Percentiles rank a stretch among this genome's conserved stretches.
Evolutionary conservation across 768 basidiomycete genomes (phyloP).

Genomic region (Kwoniella mangroviensis): DNA sequence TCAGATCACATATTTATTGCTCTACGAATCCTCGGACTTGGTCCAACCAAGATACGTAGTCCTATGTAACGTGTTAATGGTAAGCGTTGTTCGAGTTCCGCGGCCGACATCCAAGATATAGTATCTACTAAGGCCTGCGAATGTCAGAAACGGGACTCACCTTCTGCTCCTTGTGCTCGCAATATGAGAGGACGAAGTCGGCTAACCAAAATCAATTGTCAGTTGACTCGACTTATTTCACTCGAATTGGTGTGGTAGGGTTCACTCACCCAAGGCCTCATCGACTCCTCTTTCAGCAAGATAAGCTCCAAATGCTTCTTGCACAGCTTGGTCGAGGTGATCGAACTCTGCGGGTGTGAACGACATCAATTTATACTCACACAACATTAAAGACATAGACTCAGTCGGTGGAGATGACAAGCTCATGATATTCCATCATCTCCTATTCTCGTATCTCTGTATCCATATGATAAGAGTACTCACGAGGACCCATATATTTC

Average conservation of each 20-base stretch:
- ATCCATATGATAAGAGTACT: slow-evolving; percentile 51
- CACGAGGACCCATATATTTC: slow-evolving; percentile 88
- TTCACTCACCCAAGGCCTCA: slow-evolving; percentile 63
- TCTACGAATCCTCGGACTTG: slow-evolving; percentile 84
- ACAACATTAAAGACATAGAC: neutral
- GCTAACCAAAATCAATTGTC: slow-evolving; percentile 59
- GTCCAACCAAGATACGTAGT: slow-evolving; percentile 87
- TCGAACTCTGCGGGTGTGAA: slow-evolving; percentile 67
- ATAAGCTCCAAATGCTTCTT: slow-evolving; percentile 89
- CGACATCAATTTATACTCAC: neutral
- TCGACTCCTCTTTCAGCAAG: slow-evolving; percentile 88
- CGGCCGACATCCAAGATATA: neutral
- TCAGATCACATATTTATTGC: slow-evolving; percentile 32
- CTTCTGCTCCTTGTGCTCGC: slow-evolving; percentile 90
- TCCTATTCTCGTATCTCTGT: neutral
- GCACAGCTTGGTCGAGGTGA: slow-evolving; percentile 81
- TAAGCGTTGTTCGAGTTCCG: neutral
- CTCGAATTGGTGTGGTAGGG: too few relatives aligned
- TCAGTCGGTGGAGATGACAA: too few relatives aligned
- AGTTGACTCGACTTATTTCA: neutral
- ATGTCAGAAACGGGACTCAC: slow-evolving; percentile 60
- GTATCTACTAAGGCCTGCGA: neutral
- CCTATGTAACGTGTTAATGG: slow-evolving; percentile 61
- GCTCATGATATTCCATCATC: too few relatives aligned
- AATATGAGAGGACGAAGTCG: slow-evolving; percentile 84